phyloP scores from a whole-genome alignment of 345 rosid species.

The Aquilaria malaccensis region DNA sequence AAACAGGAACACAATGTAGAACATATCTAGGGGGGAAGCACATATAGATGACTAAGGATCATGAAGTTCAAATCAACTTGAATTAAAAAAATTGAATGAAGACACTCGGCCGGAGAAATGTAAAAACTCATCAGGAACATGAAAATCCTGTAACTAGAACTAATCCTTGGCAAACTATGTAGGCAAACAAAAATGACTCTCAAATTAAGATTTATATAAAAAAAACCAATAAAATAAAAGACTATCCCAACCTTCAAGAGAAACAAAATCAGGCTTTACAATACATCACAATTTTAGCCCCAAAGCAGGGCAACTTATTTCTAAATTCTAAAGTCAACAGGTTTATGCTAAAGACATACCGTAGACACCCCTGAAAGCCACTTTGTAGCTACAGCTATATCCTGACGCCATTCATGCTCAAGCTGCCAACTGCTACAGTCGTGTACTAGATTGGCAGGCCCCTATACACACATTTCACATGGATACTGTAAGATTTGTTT shows the following conservation, averaged over 20 bases:
- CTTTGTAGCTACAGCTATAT: slow-evolving; percentile 93
- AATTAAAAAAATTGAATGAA: background rate
- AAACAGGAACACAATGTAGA: background rate
- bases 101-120: no score
- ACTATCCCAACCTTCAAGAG: background rate
- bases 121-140: background rate
- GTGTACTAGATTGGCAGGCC: slow-evolving; percentile 67
- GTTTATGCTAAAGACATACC: slow-evolving; percentile 32
- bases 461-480: slow-evolving; percentile 40
- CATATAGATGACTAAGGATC: background rate
- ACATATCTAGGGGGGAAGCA: background rate
- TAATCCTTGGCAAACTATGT: background rate
- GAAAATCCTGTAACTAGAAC: background rate
- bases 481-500: slow-evolving; percentile 9
- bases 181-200: no score
- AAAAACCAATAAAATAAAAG: background rate
- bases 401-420: slow-evolving; percentile 99
- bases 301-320: background rate
- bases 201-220: no score
- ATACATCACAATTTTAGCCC: background rate
- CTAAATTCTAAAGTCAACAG: slow-evolving; percentile 4
- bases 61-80: no score
- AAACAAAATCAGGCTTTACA: background rate
- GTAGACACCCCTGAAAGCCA: slow-evolving; percentile 95
- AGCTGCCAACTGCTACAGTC: slow-evolving; percentile 97